Evolutionary conservation across 2,329 filamentous ascomycete genomes (phyloP), one percentile per base, ranked within the genome.

Genomic region (Hypomyces rosellus): DNA sequence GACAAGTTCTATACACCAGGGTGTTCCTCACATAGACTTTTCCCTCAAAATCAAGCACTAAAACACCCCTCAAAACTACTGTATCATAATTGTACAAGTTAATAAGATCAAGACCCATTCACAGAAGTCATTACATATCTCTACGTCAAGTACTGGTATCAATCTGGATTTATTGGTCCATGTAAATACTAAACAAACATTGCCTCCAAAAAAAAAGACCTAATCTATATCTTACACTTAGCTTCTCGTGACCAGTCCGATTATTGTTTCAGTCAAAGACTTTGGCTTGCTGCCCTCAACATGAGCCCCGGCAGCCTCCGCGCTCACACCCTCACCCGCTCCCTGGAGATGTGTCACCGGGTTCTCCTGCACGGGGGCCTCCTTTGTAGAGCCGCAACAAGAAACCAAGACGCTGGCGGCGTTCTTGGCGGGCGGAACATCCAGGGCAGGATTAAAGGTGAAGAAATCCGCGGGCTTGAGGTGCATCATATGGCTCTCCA

Each of bases 1-100:
- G 40, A 96, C 92, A 40, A 96, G 91, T 66, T 92, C 88, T 47
- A 96, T 99, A 63, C 93, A 99, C 64, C 93, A 99, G 72, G 92
- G 93, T 3, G 89, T 95, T 3, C 82, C 87, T 30, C 90, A 96
- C 65, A 84, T 99, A 42, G 93, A 99, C 68, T 97, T 96, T 67
- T 96, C 91, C 5, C 76, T 99, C 59, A 99, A 99, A 75, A 91
- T 99, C 56, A 66, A 71, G 40, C 68, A 69, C 46, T 69, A 62
- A 59, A 30, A 2, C 2, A 30, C 6, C 6, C 25, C 9, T 30
- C 25, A 30, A 30, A 30, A 30, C 25, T 30, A 7, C 25, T 30
- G 9, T 6, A 30, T 30, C 6, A 30, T 11, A 7, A 30, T 11
- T 30, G 25, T 11, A 7, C 25, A 30, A 30, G 25, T 11, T 5